Percentiles rank a stretch among this genome's conserved stretches.
These are phyloP conservation scores for Pseudogymnoascus sp. DNA, from an alignment of 2,329 filamentous ascomycete genomes.

Conservation along the genomic window DNA sequence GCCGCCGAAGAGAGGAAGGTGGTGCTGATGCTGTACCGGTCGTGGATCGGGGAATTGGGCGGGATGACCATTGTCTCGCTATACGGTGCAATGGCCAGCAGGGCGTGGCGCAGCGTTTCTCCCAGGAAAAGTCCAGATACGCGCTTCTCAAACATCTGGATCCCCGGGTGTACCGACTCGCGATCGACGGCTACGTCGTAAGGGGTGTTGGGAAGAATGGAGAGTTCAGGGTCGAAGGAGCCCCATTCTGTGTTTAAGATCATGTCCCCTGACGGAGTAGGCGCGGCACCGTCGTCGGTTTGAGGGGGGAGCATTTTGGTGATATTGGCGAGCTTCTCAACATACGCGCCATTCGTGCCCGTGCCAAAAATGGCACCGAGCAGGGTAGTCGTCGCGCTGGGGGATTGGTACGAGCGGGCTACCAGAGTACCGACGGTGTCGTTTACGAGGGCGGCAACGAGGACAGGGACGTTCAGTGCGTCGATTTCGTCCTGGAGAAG, in stretches of 20 bases:
- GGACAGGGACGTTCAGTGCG: slow-evolving; percentile 75
- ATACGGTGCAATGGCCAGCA: slow-evolving; percentile 68
- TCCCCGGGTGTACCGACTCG: slow-evolving; percentile 79
- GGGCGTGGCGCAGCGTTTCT: slow-evolving; percentile 75
- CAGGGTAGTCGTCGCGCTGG: slow-evolving; percentile 75
- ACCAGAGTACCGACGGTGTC: slow-evolving; percentile 97
- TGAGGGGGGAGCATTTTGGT: slow-evolving; percentile 57
- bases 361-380: slow-evolving; percentile 97
- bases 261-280: slow-evolving; percentile 82
- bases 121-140: slow-evolving; percentile 98
- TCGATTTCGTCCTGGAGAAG: slow-evolving; percentile 87
- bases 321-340: slow-evolving; percentile 82
- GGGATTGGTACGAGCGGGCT: slow-evolving; percentile 92
- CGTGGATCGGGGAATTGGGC: slow-evolving; percentile 59
- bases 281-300: slow-evolving; percentile 62
- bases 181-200: slow-evolving; percentile 76
- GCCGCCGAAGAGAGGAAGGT: slow-evolving; percentile 82
- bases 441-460: slow-evolving; percentile 92
- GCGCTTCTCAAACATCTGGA: slow-evolving; percentile 98
- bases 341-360: slow-evolving; percentile 93
- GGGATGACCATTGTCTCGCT: slow-evolving; percentile 65
- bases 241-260: slow-evolving; percentile 98
- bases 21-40: slow-evolving; percentile 85
- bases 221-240: slow-evolving; percentile 90
- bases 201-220: slow-evolving; percentile 74